Conservation (phyloP, 225 moss, liverwort and hornwort genomes). For the Straminergon stramineum region DNA sequence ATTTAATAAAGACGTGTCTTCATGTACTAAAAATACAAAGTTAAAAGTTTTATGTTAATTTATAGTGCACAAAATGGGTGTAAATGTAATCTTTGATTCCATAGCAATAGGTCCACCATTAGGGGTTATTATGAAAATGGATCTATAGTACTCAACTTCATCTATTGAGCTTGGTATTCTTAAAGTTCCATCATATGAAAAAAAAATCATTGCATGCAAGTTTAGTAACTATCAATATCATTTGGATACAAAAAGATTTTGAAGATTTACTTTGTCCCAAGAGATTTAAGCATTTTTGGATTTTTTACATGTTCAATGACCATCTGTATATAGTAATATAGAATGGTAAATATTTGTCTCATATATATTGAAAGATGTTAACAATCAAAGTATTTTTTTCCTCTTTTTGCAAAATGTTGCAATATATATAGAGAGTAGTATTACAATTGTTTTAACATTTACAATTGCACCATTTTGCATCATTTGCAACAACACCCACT, state of each 20-base stretch:
- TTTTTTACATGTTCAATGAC: not conserved
- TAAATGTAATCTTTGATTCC: not conserved
- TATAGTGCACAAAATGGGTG: not conserved
- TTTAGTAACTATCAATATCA: not conserved
- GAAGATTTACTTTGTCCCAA: no score
- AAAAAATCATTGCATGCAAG: no score
- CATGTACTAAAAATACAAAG: not conserved
- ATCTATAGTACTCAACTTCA: not conserved
- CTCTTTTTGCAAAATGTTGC: not conserved
- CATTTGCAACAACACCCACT: no score
- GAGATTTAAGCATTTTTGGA: no score
- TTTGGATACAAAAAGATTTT: not conserved
- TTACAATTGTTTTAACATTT: not conserved
- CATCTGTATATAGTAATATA: not conserved
- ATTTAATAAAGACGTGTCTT: no score
- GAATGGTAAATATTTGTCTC: not conserved
- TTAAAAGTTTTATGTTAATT: not conserved
- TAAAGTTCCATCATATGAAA: accelerated
- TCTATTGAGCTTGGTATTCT: not conserved
- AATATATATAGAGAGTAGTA: not conserved
- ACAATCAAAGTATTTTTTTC: not conserved
- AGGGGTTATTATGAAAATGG: not conserved
- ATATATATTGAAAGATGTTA: not conserved
- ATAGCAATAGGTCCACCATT: not conserved
- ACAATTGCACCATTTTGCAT: no score